These are phyloP conservation scores for Rhizoctonia solani DNA, from an alignment of 1,284 basidiomycete species.

Conservation along the genomic window DNA sequence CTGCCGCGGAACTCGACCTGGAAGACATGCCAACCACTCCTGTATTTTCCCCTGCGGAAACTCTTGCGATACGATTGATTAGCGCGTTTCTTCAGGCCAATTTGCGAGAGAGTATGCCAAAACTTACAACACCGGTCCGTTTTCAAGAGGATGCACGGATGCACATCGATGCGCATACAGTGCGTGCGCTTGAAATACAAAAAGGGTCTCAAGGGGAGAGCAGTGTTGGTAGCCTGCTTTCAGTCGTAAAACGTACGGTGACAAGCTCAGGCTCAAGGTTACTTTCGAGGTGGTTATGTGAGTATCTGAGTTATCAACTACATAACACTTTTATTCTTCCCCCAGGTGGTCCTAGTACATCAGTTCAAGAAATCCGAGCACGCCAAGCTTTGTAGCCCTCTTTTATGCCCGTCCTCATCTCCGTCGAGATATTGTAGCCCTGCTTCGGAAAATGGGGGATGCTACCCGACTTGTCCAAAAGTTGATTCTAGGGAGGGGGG, in stretches of 20 bases:
- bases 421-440: slow-evolving; percentile 65
- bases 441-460: slow-evolving; percentile 69
- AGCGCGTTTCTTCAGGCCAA: slow-evolving; percentile 71
- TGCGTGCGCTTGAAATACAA: slow-evolving; percentile 85
- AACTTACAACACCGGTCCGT: slow-evolving; percentile 60
- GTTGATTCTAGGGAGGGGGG: slow-evolving; percentile 72
- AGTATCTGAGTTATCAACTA: slow-evolving; percentile 41
- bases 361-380: slow-evolving; percentile 68
- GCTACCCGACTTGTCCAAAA: slow-evolving; percentile 78
- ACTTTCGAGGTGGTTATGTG: slow-evolving; percentile 76
- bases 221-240: slow-evolving; percentile 73
- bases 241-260: slow-evolving; percentile 75
- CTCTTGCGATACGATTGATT: slow-evolving; percentile 65
- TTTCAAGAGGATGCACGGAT: slow-evolving; percentile 66
- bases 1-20: background rate
- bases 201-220: slow-evolving; percentile 78
- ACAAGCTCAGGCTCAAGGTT: slow-evolving; percentile 82
- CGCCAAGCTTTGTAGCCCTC: slow-evolving; percentile 82
- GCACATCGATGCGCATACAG: slow-evolving; percentile 90
- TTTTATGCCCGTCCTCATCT: slow-evolving; percentile 69
- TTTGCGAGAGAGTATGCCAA: slow-evolving; percentile 80
- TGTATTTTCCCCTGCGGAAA: slow-evolving; percentile 52
- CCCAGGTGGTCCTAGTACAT: slow-evolving; percentile 84
- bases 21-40: background rate
- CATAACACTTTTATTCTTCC: slow-evolving; percentile 2